These are phyloP conservation scores for Neofusicoccum kwambonambiense DNA, from an alignment of 2,329 filamentous ascomycete species.

Conservation along the genomic window DNA sequence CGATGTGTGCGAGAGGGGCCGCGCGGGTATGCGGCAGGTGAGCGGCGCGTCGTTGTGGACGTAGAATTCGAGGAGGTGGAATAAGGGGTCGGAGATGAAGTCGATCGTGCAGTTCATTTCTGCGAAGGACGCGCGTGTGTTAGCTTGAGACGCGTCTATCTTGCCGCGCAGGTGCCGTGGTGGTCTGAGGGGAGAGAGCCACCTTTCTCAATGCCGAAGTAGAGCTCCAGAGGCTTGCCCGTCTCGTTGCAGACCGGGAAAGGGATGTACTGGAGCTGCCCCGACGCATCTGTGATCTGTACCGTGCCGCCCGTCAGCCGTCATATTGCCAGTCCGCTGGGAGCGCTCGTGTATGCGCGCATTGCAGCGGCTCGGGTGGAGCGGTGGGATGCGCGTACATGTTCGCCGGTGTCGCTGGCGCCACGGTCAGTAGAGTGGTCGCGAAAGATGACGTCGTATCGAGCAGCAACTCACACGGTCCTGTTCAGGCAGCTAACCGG, in stretches of 20 bases:
- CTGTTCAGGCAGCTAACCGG: conserved; percentile 54
- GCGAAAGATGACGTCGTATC: background rate
- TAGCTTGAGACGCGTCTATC: background rate
- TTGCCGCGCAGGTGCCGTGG: background rate
- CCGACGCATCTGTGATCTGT: conserved; percentile 69
- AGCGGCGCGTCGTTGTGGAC: conserved; percentile 94
- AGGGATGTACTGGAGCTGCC: conserved; percentile 87
- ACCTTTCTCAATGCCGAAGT: conserved; percentile 73
- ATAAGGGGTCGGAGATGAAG: conserved; percentile 74
- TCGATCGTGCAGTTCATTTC: conserved; percentile 84
- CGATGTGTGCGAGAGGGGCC: conserved; percentile 55
- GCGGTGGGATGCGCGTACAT: conserved; percentile 45
- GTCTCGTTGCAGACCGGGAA: conserved; percentile 93
- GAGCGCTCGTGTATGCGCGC: conserved; percentile 3
- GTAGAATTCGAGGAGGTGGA: conserved; percentile 93
- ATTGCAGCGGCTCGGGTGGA: background rate
- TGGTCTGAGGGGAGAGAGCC: background rate
- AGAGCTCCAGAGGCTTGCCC: conserved; percentile 73
- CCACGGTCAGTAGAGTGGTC: conserved; percentile 1
- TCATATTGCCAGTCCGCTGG: background rate
- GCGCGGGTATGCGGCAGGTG: conserved; percentile 82
- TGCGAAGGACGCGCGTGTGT: conserved; percentile 25
- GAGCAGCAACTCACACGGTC: conserved; percentile 44
- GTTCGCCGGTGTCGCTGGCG: conserved; percentile 78
- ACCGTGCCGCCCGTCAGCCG: background rate